phyloP scores from a whole-genome alignment of 768 basidiomycete species.

The Leucocoprinus leucothites region DNA sequence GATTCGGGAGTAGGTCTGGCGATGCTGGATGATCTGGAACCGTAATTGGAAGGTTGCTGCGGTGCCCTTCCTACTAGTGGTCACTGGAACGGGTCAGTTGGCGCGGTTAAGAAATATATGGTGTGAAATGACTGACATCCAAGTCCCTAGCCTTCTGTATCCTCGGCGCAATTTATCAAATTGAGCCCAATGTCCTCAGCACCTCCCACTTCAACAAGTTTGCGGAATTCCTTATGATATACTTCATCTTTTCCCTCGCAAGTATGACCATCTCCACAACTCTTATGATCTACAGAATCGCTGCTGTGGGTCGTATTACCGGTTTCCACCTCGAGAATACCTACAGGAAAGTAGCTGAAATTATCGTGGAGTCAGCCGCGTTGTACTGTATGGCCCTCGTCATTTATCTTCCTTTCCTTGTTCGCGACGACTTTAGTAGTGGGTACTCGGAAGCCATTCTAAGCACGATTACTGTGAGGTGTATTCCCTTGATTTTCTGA shows the following conservation, averaged over 20 bases:
- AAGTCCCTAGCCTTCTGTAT: not conserved
- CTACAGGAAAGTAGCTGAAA: slow-evolving; percentile 5
- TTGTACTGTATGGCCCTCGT: slow-evolving; percentile 2
- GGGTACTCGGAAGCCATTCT: slow-evolving; percentile 3
- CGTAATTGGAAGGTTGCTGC: slow-evolving; percentile 1
- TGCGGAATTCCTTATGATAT: not conserved
- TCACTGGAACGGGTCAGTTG: not conserved
- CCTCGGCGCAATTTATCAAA: not conserved
- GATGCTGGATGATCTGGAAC: slow-evolving; percentile 5
- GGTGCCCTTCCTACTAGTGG: not conserved
- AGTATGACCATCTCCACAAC: slow-evolving; percentile 3
- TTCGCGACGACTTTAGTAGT: not conserved
- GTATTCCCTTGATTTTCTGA: not conserved
- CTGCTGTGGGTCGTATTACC: not conserved
- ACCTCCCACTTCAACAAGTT: not conserved
- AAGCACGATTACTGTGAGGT: not conserved
- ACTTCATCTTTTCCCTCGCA: slow-evolving; percentile 5
- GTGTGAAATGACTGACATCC: not conserved
- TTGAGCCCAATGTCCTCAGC: not conserved
- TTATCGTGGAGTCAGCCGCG: slow-evolving; percentile 5
- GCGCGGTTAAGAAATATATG: not conserved
- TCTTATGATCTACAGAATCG: not conserved
- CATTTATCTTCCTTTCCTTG: slow-evolving; percentile 3
- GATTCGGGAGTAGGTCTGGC: not conserved
- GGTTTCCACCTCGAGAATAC: not conserved